phyloP scores from a whole-genome alignment of 345 rosid species.

The Durio zibethinus region DNA sequence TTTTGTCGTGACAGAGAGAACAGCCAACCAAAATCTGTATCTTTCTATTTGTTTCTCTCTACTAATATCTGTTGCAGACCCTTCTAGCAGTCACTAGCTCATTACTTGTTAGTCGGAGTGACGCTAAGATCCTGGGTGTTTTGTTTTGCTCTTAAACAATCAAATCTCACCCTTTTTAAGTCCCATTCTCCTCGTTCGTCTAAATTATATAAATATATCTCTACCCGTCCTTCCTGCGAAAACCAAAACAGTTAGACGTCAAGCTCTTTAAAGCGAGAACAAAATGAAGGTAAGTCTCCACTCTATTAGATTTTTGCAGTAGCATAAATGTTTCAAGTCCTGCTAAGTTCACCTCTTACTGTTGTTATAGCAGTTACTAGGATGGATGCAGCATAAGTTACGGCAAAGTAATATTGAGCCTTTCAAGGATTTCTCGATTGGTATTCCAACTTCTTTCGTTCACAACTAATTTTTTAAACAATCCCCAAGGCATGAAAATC shows the following conservation, averaged over 20 bases:
- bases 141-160: constrained; percentile 24
- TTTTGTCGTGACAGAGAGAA: constrained; percentile 64
- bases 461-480: constrained; percentile 14
- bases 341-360: constrained; percentile 27
- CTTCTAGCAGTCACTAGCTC: constrained; percentile 41
- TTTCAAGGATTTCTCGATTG: constrained; percentile 54
- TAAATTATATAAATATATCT: constrained; percentile 23
- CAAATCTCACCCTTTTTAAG: constrained; percentile 29
- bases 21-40: constrained; percentile 70
- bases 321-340: constrained; percentile 13
- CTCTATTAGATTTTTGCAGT: constrained; percentile 20
- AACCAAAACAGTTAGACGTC: constrained; percentile 33
- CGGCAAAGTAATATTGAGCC: constrained; percentile 47
- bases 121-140: constrained; percentile 22
- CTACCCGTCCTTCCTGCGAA: constrained; percentile 27
- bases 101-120: constrained; percentile 18
- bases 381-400: constrained; percentile 71
- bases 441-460: constrained; percentile 42
- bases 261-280: constrained; percentile 26
- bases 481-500: constrained; percentile 2
- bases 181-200: constrained; percentile 21
- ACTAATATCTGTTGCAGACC: constrained; percentile 35
- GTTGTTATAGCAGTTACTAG: constrained; percentile 63
- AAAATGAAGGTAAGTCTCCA: constrained; percentile 66
- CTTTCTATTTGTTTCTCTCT: constrained; percentile 63